Evolutionary conservation across 177 flowering plant genomes (phyloP).

Genomic region (Vitis hybrid): DNA sequence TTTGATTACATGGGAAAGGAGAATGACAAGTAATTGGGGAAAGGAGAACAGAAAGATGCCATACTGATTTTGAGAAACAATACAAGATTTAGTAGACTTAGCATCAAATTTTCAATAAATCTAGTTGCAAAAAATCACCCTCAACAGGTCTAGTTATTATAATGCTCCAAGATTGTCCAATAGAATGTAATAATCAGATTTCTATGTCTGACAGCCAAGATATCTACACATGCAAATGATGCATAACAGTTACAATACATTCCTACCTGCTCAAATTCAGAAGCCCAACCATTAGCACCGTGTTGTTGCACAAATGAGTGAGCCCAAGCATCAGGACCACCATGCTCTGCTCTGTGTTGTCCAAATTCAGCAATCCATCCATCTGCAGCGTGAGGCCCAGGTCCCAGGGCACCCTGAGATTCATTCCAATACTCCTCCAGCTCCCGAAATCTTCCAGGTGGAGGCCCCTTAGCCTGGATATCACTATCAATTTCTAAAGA

Average conservation of each 20-base stretch:
- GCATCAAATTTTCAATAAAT: too few species aligned
- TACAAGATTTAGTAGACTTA: neutral
- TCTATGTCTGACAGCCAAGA: neutral
- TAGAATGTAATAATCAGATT: neutral
- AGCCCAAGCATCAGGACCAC: slow-evolving; percentile 70
- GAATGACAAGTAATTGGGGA: neutral
- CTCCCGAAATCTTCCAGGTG: slow-evolving; percentile 72
- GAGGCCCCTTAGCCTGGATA: slow-evolving; percentile 47
- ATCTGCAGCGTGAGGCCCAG: slow-evolving; percentile 51
- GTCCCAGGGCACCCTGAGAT: slow-evolving; percentile 54
- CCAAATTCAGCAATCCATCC: slow-evolving; percentile 75
- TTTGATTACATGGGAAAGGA: neutral
- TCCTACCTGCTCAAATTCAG: slow-evolving; percentile 88
- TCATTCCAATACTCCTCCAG: slow-evolving; percentile 93
- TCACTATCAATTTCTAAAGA: slow-evolving; percentile 86
- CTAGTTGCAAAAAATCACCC: neutral
- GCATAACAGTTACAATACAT: neutral
- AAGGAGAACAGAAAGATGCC: neutral
- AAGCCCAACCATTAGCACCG: slow-evolving; percentile 87
- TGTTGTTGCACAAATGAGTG: slow-evolving; percentile 80
- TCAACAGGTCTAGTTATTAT: neutral
- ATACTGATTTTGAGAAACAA: neutral
- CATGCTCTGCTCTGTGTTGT: slow-evolving; percentile 44
- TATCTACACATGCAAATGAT: neutral
- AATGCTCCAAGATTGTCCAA: neutral